These are phyloP conservation scores for Somion occarium DNA, from an alignment of 1,284 basidiomycete genomes.

Conservation along the genomic window DNA sequence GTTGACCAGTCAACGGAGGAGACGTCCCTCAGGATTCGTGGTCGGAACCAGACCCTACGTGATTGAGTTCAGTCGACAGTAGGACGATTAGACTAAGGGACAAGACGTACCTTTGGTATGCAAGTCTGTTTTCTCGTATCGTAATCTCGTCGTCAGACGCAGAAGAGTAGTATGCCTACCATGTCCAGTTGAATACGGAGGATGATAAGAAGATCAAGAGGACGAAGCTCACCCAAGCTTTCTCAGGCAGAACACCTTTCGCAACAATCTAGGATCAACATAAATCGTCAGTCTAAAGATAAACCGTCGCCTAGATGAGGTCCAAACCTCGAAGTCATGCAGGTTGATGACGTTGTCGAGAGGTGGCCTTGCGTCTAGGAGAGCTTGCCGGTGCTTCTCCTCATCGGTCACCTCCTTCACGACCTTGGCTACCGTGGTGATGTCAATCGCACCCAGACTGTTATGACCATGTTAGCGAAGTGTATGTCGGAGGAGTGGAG, in stretches of 20 bases:
- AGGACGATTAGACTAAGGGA: neutral
- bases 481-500: too few species aligned
- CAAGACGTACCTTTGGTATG: constrained; percentile 47
- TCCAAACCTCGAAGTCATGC: constrained; percentile 62
- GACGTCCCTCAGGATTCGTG: constrained; percentile 83
- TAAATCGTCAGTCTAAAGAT: constrained; percentile 14
- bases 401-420: constrained; percentile 41
- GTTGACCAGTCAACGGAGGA: constrained; percentile 79
- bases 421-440: constrained; percentile 37
- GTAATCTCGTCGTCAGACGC: constrained; percentile 67
- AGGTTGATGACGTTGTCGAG: constrained; percentile 60
- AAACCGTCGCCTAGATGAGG: neutral
- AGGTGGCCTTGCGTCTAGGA: constrained; percentile 41
- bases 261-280: too few species aligned
- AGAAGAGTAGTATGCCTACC: constrained; percentile 62
- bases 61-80: neutral
- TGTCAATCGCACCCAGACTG: constrained; percentile 47
- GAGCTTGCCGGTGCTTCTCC: constrained; percentile 36
- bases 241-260: constrained; percentile 45
- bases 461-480: too few species aligned
- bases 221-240: constrained; percentile 30
- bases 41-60: constrained; percentile 89
- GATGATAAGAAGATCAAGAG: neutral
- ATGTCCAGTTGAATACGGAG: neutral
- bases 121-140: constrained; percentile 63